These are phyloP conservation scores for Corniculantispora saksenae DNA, from an alignment of 2,329 filamentous ascomycete species.

Conservation along the genomic window DNA sequence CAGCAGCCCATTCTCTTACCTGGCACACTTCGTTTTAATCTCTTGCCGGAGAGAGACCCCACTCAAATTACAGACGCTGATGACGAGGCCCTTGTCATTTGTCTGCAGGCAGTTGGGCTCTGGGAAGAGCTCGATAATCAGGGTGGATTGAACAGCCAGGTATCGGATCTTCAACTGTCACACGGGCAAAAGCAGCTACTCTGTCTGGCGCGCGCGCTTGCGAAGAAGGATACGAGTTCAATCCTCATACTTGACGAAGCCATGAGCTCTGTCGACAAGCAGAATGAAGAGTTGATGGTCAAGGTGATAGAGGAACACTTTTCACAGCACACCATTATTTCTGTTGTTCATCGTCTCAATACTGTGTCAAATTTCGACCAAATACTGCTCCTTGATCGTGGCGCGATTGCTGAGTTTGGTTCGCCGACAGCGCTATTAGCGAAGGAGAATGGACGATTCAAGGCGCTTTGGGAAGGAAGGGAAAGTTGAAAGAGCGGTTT, in stretches of 20 bases:
- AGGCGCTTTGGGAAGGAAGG: conserved; percentile 4
- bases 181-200: conserved; percentile 49
- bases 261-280: conserved; percentile 38
- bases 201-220: conserved; percentile 37
- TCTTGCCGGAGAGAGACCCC: conserved; percentile 22
- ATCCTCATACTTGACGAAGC: conserved; percentile 43
- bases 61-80: conserved; percentile 37
- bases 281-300: conserved; percentile 36
- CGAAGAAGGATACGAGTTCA: conserved; percentile 30
- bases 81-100: conserved; percentile 40
- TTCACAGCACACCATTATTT: conserved; percentile 51
- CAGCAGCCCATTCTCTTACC: conserved; percentile 54
- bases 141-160: conserved; percentile 39
- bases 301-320: conserved; percentile 34
- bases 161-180: conserved; percentile 35
- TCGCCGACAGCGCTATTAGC: neutral
- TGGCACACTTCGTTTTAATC: conserved; percentile 49
- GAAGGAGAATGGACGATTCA: conserved; percentile 2
- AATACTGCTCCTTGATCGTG: conserved; percentile 64
- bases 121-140: conserved; percentile 39
- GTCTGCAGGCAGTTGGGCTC: conserved; percentile 47
- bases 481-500: neutral
- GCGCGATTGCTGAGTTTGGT: conserved; percentile 4
- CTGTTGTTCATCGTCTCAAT: conserved; percentile 41
- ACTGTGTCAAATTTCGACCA: conserved; percentile 53